Conservation (phyloP, 164 flowering plant species). For the Pachysandra terminalis region DNA sequence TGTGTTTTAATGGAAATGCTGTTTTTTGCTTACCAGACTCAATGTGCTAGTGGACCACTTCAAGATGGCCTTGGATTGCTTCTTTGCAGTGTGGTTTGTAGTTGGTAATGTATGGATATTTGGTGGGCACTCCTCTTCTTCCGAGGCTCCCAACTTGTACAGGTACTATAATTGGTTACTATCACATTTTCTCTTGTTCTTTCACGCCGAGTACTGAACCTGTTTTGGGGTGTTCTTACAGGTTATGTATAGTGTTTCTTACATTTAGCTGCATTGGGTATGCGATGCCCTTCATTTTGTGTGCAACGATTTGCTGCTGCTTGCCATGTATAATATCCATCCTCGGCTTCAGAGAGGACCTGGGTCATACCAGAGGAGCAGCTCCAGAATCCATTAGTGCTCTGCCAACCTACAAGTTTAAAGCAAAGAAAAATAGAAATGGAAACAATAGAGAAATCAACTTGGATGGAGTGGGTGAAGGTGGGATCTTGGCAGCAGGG, state of each 20-base stretch:
- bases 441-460: slow-evolving; percentile 34
- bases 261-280: slow-evolving; percentile 92
- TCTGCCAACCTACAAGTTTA: slow-evolving; percentile 77
- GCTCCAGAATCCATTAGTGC: slow-evolving; percentile 72
- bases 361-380: slow-evolving; percentile 73
- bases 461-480: slow-evolving; percentile 40
- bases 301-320: slow-evolving; percentile 95
- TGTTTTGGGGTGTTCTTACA: slow-evolving; percentile 25
- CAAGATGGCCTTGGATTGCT: slow-evolving; percentile 61
- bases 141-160: slow-evolving; percentile 64
- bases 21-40: slow-evolving; percentile 32
- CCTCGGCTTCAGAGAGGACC: slow-evolving; percentile 77
- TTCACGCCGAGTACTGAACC: not conserved
- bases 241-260: slow-evolving; percentile 93
- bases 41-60: slow-evolving; percentile 43
- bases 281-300: slow-evolving; percentile 94
- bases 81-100: slow-evolving; percentile 76
- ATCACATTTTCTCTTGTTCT: not conserved
- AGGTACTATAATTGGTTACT: slow-evolving; percentile 31
- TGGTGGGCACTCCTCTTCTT: slow-evolving; percentile 55
- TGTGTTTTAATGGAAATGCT: not conserved
- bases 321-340: slow-evolving; percentile 86
- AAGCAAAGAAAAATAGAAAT: slow-evolving; percentile 44
- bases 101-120: slow-evolving; percentile 72
- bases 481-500: slow-evolving; percentile 83